Evolutionary conservation across 305 asterid genomes (phyloP), one percentile per base, ranked within the genome.

Genomic region (Withania somnifera): DNA sequence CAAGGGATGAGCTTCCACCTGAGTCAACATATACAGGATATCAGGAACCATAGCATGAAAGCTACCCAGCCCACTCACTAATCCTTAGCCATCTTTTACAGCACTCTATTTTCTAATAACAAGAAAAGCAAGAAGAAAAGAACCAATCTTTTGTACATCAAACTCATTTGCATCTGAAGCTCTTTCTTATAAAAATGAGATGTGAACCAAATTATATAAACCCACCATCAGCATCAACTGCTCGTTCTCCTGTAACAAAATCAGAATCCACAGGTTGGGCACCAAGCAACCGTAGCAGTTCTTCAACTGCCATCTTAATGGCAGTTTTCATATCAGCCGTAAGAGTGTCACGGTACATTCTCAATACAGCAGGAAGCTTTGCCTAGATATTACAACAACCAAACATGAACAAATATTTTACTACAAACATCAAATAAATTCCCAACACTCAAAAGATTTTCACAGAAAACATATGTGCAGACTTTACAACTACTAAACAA

Each of bases 1-100:
- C 98, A 77, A 94, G 94, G 34, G 97, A 93, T 63, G 97, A 93
- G 85, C 98, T 91, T 84, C 94, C 94, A 85, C 98, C 97, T 95
- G 91, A 56, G 77, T 81, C 89, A 85, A 78, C 66, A 89, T 30
- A 32, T 40, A 30, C 26, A 81, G 32, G 22, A 81, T 73, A 84
- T 81, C 77, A 84, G 83, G 57, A 82, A 57, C 26, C n/a, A 68
- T 57, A 80, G 50, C 77, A 51, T 71, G 15, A 71, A 42, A 71
- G 42, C 22, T 14, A 47, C 57, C 57, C 38, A 13, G 57, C 56
- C 17, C 83, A 42, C 32, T 11, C 82, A 14, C 34, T 30, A 80
- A 30, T 54, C 38, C 56, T 38, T n/a, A 14, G 22, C 73, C 28
- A 19, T 38, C 77, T 11, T 67, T 67, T 68, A 68, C 53, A 68